phyloP scores from a whole-genome alignment of 2,329 filamentous ascomycete genomes.

The Epichloe gansuensis region DNA sequence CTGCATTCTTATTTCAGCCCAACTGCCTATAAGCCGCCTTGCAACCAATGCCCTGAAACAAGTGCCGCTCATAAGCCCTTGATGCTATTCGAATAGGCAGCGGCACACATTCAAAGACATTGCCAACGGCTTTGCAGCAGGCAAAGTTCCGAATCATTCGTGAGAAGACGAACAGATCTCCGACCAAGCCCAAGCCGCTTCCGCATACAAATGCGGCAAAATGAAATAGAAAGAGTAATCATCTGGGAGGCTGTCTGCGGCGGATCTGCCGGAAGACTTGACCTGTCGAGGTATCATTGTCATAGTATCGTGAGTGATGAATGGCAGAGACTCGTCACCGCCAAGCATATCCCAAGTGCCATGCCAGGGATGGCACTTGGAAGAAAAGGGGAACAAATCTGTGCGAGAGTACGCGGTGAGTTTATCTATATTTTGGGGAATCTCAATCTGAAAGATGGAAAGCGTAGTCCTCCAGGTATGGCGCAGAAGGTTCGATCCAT shows the following conservation, averaged over 20 bases:
- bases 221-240: neutral
- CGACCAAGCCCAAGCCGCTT: neutral
- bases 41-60: neutral
- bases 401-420: neutral
- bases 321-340: slow-evolving; percentile 2
- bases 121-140: neutral
- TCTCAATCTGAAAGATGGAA: slow-evolving; percentile 4
- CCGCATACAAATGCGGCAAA: neutral
- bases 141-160: neutral
- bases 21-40: slow-evolving; percentile 3
- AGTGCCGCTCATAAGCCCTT: neutral
- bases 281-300: slow-evolving; percentile 2
- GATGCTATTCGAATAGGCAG: neutral
- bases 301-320: slow-evolving; percentile 1
- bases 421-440: neutral
- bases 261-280: neutral
- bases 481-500: slow-evolving; percentile 6
- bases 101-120: neutral
- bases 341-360: neutral
- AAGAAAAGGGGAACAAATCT: neutral
- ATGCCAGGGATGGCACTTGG: neutral
- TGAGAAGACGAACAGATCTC: neutral
- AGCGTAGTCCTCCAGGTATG: slow-evolving; percentile 5
- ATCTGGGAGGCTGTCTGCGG: neutral
- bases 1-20: slow-evolving; percentile 4